These are phyloP conservation scores for Xylariaceae sp. DNA, from an alignment of 2,329 filamentous ascomycete genomes.

Conservation along the genomic window DNA sequence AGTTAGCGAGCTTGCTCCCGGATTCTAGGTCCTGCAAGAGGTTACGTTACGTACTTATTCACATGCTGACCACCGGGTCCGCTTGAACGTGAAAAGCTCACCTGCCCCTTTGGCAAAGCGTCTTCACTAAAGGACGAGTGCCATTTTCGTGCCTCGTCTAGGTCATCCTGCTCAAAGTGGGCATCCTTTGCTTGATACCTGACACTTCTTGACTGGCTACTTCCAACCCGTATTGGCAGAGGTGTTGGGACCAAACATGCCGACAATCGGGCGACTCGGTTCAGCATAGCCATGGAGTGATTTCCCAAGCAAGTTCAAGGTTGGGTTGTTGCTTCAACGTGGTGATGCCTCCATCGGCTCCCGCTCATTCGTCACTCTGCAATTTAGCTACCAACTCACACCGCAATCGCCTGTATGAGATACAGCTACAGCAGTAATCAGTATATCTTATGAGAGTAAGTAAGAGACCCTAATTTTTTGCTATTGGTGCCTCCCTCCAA, in stretches of 20 bases:
- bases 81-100: slow-evolving; percentile 52
- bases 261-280: neutral
- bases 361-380: too few relatives aligned
- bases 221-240: too few relatives aligned
- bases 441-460: too few relatives aligned
- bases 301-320: too few relatives aligned
- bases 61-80: slow-evolving; percentile 58
- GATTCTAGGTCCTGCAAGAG: neutral
- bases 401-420: too few relatives aligned
- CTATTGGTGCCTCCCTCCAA: too few relatives aligned
- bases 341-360: too few relatives aligned
- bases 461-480: too few relatives aligned
- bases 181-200: slow-evolving; percentile 43
- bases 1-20: slow-evolving; percentile 2
- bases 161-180: slow-evolving; percentile 43
- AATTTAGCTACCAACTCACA: too few relatives aligned
- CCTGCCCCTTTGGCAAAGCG: slow-evolving; percentile 46
- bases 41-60: slow-evolving; percentile 47
- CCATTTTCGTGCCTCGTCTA: slow-evolving; percentile 50
- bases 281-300: too few relatives aligned
- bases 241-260: neutral
- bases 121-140: slow-evolving; percentile 38
- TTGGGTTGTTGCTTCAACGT: too few relatives aligned
- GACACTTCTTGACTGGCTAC: slow-evolving; percentile 14
- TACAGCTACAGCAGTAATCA: too few relatives aligned